Evolutionary conservation across 768 basidiomycete species (phyloP), one percentile per base, ranked within the genome.

Genomic region (Mycena vulgaris): DNA sequence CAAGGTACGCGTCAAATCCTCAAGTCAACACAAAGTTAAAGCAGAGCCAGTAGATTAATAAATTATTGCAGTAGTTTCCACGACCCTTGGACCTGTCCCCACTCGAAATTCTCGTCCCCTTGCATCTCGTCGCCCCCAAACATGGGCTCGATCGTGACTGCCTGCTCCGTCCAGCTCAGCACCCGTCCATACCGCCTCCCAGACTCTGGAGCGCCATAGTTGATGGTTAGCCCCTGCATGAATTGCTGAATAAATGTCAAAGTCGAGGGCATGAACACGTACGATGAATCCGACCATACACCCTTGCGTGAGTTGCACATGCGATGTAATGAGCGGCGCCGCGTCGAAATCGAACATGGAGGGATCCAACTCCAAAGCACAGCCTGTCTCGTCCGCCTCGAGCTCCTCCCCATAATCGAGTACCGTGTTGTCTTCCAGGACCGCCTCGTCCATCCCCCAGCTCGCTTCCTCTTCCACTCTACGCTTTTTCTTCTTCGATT

Each of bases 141-240:
- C 21, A 73, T 45, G 17, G 55, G 39, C 60, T 31, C 65, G 17
- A 69, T 64, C 6, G 56, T 63, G 16, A 63, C 25, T 2, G 21
- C 13, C 10, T 30, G 14, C 16, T 66, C 68, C 33, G 61, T 39
- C 68, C 72, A 73, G 33, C 27, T 55, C 23, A 66, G 13, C 35
- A 73, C 72, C 16, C 65, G 60, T 8, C 55, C 72, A 37, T 66
- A 67, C 4, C 72, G 65, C 39, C 55, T 63, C 28, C 72, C 68
- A 11, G 56, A 23, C 47, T 66, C 65, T 4, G 72, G 72, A 42
- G 61, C 27, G 27, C 55, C 66, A 31, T 63, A 14, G 35, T 70
- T 69, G 30, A 73, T 53, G 13, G 66, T 37, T 4, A 70, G 31
- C 1, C 65, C 72, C 72, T 73, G 47, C 31, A 49, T 28, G 6